Evolutionary conservation across 495 filamentous ascomycete genomes (phyloP).

Genomic region (Penicilliopsis zonata): DNA sequence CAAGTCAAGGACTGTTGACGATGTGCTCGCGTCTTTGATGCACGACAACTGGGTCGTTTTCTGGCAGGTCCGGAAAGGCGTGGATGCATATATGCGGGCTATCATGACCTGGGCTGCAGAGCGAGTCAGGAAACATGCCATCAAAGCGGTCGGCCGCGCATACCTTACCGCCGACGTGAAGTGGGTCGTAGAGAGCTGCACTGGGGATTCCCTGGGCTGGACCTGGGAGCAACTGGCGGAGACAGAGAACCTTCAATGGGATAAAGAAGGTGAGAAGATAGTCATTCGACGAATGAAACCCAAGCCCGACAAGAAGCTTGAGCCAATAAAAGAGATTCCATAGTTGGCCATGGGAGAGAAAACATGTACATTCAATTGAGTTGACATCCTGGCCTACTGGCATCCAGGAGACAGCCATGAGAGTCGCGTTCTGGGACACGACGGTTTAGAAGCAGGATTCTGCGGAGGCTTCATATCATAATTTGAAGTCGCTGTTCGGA

Average conservation of each 20-base stretch:
- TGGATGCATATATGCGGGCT: conserved; percentile 63
- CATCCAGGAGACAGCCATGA: too few species aligned
- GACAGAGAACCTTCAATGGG: conserved; percentile 67
- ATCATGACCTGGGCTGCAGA: conserved; percentile 74
- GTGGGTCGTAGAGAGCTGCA: conserved; percentile 32
- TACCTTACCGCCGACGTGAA: conserved; percentile 60
- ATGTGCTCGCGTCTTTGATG: conserved; percentile 55
- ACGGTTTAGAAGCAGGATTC: too few species aligned
- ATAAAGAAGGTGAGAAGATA: conserved; percentile 53
- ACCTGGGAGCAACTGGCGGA: conserved; percentile 62
- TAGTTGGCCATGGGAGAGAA: too few species aligned
- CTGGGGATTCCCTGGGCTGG: conserved; percentile 48
- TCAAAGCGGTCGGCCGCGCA: conserved; percentile 72
- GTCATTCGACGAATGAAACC: conserved; percentile 51
- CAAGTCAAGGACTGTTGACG: conserved; percentile 49
- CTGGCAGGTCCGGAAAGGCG: conserved; percentile 53
- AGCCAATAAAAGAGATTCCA: conserved; percentile 10
- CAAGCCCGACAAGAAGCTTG: conserved; percentile 12
- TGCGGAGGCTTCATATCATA: conserved; percentile 35
- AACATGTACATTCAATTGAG: too few species aligned
- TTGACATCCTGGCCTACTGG: too few species aligned
- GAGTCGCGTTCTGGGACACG: too few species aligned
- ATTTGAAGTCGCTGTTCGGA: conserved; percentile 64
- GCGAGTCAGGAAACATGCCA: conserved; percentile 52
- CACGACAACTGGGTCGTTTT: conserved; percentile 76